phyloP scores from a whole-genome alignment of 495 filamentous ascomycete genomes.

The Daldinia childiae region DNA sequence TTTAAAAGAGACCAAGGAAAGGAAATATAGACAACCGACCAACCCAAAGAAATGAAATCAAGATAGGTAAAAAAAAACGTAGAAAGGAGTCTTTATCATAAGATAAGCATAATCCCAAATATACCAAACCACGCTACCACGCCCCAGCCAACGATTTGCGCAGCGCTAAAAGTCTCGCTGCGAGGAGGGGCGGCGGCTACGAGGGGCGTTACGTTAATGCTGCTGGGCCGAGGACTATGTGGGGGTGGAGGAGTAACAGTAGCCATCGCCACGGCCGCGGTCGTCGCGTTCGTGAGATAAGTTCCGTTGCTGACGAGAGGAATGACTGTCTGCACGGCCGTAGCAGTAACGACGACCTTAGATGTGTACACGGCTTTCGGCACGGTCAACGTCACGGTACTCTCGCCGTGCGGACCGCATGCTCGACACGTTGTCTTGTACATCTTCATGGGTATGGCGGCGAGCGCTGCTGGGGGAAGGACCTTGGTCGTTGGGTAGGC shows the following conservation, averaged over 20 bases:
- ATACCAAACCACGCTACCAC: slow-evolving; percentile 29
- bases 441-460: slow-evolving; percentile 39
- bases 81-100: slow-evolving; percentile 5
- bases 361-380: slow-evolving; percentile 20
- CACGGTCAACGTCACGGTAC: slow-evolving; percentile 37
- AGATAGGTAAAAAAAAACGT: not conserved
- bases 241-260: not conserved
- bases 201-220: not conserved
- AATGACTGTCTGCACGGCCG: slow-evolving; percentile 40
- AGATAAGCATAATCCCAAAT: slow-evolving; percentile 25
- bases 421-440: slow-evolving; percentile 28
- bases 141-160: slow-evolving; percentile 16
- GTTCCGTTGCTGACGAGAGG: slow-evolving; percentile 14
- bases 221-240: not conserved
- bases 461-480: not conserved
- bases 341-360: slow-evolving; percentile 21
- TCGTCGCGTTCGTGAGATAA: not conserved
- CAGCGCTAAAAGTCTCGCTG: not conserved
- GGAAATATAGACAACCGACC: not conserved
- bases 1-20: not conserved
- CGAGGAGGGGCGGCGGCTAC: not conserved
- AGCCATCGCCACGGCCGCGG: not conserved
- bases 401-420: slow-evolving; percentile 39
- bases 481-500: not conserved
- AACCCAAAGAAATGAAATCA: not conserved